These are phyloP conservation scores for Diphasiastrum complanatum DNA, from an alignment of 83 land plant species.

Conservation along the genomic window DNA sequence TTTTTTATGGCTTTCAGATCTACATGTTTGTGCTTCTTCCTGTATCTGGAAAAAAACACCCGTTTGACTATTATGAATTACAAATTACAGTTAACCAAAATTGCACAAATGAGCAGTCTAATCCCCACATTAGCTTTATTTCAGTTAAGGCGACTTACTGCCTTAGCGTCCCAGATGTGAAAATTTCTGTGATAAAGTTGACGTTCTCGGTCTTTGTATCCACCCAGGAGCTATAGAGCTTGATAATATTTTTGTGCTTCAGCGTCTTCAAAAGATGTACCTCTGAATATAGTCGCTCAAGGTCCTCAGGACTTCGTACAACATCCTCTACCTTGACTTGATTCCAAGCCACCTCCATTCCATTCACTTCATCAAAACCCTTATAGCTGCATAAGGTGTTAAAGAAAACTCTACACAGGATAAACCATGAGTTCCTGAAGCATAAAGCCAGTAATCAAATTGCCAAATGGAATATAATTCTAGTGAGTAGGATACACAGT, in stretches of 20 bases:
- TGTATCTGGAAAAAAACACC: too few relatives aligned
- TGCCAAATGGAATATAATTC: too few relatives aligned
- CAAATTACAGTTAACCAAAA: too few relatives aligned
- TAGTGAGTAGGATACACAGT: slow-evolving; percentile 18
- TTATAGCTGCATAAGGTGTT: slow-evolving; percentile 12
- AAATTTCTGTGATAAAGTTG: slow-evolving; percentile 25
- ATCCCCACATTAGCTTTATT: too few relatives aligned
- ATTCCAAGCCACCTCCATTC: slow-evolving; percentile 27
- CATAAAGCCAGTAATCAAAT: too few relatives aligned
- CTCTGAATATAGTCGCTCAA: slow-evolving; percentile 25
- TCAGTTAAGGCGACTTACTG: slow-evolving; percentile 9
- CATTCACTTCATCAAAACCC: slow-evolving; percentile 29
- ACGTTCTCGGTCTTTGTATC: slow-evolving; percentile 18
- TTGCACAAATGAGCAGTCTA: too few relatives aligned
- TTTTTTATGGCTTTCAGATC: too few relatives aligned
- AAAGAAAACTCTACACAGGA: not conserved
- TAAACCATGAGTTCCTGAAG: too few relatives aligned
- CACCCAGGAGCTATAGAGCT: slow-evolving; percentile 26
- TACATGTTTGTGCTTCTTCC: too few relatives aligned
- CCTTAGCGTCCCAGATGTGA: slow-evolving; percentile 23
- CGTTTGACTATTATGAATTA: too few relatives aligned
- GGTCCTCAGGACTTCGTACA: slow-evolving; percentile 14
- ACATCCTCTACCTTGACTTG: slow-evolving; percentile 18
- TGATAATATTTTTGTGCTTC: slow-evolving; percentile 25
- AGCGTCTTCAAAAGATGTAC: slow-evolving; percentile 15